Percentiles rank a stretch among this genome's conserved stretches.
phyloP scores from a whole-genome alignment of 2,329 filamentous ascomycete genomes.

The Helminthosporium solani region DNA sequence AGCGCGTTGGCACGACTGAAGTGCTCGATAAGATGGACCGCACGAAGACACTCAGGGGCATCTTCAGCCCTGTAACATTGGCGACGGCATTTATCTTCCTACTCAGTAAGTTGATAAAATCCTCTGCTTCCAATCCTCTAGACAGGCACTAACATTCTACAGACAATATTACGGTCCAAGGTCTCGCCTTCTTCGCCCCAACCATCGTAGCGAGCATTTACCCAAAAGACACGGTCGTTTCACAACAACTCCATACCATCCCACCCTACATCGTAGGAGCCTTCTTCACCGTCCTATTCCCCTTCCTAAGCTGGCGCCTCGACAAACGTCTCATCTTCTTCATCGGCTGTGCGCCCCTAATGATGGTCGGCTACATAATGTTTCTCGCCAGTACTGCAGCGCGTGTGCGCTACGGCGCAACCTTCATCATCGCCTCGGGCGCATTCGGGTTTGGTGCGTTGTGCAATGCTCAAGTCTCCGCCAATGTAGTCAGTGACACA shows the following conservation, averaged over 20 bases:
- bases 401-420: slow-evolving; percentile 65
- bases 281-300: slow-evolving; percentile 64
- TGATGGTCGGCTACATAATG: slow-evolving; percentile 70
- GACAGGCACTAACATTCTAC: background rate
- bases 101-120: slow-evolving; percentile 33
- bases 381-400: slow-evolving; percentile 58
- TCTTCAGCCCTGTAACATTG: slow-evolving; percentile 64
- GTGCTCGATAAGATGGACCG: slow-evolving; percentile 64
- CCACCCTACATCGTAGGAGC: slow-evolving; percentile 70
- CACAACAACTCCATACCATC: slow-evolving; percentile 69
- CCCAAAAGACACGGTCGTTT: slow-evolving; percentile 56
- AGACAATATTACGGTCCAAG: slow-evolving; percentile 70
- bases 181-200: slow-evolving; percentile 68
- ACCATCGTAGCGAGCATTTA: slow-evolving; percentile 72
- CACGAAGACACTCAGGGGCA: slow-evolving; percentile 61
- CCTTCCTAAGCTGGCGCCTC: slow-evolving; percentile 61
- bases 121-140: background rate
- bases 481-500: slow-evolving; percentile 71
- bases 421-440: slow-evolving; percentile 66
- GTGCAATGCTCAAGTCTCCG: slow-evolving; percentile 66
- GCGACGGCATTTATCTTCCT: slow-evolving; percentile 60
- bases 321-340: slow-evolving; percentile 64
- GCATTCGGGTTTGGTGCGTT: slow-evolving; percentile 65
- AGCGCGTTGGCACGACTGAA: slow-evolving; percentile 62
- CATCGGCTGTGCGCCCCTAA: slow-evolving; percentile 59